phyloP scores from a whole-genome alignment of 495 filamentous ascomycete species.

The Physcia stellaris region DNA sequence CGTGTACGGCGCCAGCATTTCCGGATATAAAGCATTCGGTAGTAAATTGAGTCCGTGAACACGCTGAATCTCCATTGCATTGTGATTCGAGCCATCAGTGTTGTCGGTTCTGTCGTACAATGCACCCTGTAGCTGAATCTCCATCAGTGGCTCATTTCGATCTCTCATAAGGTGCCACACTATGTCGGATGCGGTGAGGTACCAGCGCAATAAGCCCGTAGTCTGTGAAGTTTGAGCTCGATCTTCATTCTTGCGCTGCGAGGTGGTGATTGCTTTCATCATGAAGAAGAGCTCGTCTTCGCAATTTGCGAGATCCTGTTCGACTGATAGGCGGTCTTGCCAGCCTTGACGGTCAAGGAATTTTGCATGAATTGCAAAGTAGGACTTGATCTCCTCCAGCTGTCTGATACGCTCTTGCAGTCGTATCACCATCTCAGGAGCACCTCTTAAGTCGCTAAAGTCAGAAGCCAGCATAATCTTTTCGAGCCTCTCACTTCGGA shows the following conservation, averaged over 20 bases:
- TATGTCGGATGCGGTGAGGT: constrained; percentile 79
- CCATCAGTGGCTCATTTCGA: constrained; percentile 73
- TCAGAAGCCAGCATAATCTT: constrained; percentile 99
- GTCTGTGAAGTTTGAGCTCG: constrained; percentile 43
- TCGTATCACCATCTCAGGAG: constrained; percentile 83
- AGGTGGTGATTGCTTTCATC: constrained; percentile 98
- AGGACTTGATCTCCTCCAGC: constrained; percentile 89
- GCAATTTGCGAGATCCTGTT: constrained; percentile 74
- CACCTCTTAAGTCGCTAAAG: constrained; percentile 90
- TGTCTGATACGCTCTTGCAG: constrained; percentile 87
- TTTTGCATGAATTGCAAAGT: constrained; percentile 85
- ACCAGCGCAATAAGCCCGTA: constrained; percentile 74
- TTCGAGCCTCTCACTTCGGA: constrained; percentile 79
- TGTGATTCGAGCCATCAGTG: constrained; percentile 89
- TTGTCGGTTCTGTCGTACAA: constrained; percentile 92
- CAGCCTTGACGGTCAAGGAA: constrained; percentile 81
- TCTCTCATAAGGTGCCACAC: constrained; percentile 92
- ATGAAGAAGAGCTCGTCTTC: constrained; percentile 99
- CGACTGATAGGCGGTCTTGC: constrained; percentile 74
- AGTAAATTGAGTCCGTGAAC: constrained; percentile 80
- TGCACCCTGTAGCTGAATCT: constrained; percentile 82
- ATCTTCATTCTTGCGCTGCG: constrained; percentile 75
- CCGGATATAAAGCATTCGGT: constrained; percentile 80
- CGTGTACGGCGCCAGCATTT: constrained; percentile 83
- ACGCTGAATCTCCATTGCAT: constrained; percentile 70